These are phyloP conservation scores for Thielaviopsis populi DNA, from an alignment of 2,329 filamentous ascomycete species.

Conservation along the genomic window DNA sequence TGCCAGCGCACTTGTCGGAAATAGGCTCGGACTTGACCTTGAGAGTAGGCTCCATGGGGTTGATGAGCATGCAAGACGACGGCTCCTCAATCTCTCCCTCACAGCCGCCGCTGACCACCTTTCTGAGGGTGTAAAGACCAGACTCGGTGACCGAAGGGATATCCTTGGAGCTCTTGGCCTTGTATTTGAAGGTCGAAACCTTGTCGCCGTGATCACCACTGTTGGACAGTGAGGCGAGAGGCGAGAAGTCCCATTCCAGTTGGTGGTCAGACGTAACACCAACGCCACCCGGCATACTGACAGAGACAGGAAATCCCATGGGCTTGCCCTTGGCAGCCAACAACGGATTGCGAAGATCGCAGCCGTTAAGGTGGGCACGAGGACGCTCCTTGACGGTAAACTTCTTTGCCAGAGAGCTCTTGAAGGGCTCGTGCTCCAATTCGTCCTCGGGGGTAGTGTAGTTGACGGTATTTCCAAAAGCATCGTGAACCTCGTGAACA, in stretches of 20 bases:
- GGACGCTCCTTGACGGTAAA: constrained; percentile 83
- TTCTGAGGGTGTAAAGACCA: constrained; percentile 73
- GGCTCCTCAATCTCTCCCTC: constrained; percentile 82
- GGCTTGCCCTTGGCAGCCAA: constrained; percentile 65
- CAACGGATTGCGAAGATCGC: constrained; percentile 64
- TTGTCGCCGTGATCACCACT: constrained; percentile 54
- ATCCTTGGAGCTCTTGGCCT: constrained; percentile 46
- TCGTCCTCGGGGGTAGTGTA: constrained; percentile 57
- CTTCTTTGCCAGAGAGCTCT: constrained; percentile 52
- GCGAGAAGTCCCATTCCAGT: constrained; percentile 69
- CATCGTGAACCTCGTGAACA: constrained; percentile 84
- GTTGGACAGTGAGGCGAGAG: constrained; percentile 51
- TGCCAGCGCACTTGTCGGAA: constrained; percentile 87
- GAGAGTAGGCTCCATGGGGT: constrained; percentile 74
- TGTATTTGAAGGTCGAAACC: constrained; percentile 41
- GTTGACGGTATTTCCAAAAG: constrained; percentile 68
- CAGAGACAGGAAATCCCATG: constrained; percentile 48
- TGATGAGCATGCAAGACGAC: constrained; percentile 80
- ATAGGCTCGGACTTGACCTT: constrained; percentile 64
- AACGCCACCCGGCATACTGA: constrained; percentile 39
- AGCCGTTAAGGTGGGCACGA: constrained; percentile 53
- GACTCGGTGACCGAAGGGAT: constrained; percentile 56
- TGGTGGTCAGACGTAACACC: constrained; percentile 53
- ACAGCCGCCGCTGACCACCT: constrained; percentile 67
- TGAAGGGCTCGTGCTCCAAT: constrained; percentile 45